Evolutionary conservation across 441 rosid genomes (phyloP).

Genomic region (Melastoma candidum): DNA sequence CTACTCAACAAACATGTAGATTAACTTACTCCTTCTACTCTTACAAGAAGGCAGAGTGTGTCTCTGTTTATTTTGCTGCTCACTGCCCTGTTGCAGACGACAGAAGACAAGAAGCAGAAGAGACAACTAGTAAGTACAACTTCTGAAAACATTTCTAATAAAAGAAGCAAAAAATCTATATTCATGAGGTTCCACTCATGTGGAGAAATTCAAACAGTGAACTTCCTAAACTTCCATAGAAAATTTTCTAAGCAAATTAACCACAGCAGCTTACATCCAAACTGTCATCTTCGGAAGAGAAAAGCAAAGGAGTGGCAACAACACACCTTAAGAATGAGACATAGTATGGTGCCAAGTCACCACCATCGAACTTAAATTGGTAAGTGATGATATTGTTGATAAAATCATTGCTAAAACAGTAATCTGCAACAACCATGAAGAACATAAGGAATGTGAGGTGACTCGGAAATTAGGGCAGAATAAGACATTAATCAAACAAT

Average conservation of each 20-base stretch:
- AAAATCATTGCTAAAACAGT: constrained; percentile 65
- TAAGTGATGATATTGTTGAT: constrained; percentile 53
- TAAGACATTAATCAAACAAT: no score
- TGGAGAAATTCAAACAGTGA: constrained; percentile 7
- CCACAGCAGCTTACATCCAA: no score
- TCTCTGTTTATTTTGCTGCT: constrained; percentile 56
- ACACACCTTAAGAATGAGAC: constrained; percentile 56
- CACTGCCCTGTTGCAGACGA: constrained; percentile 48
- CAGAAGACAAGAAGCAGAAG: constrained; percentile 8
- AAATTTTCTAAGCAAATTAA: no score
- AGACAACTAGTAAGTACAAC: constrained; percentile 1
- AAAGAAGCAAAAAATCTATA: constrained; percentile 1
- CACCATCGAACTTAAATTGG: constrained; percentile 38
- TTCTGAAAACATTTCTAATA: constrained; percentile 2
- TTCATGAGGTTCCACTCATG: neutral
- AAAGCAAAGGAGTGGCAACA: constrained; percentile 11
- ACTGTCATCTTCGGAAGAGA: neutral
- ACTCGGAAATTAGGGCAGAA: no score
- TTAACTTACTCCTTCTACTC: constrained; percentile 51
- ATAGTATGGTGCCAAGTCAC: constrained; percentile 55
- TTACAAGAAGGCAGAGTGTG: constrained; percentile 66
- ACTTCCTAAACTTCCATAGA: no score
- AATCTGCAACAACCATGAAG: constrained; percentile 30
- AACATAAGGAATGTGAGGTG: no score
- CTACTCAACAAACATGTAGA: neutral